Conservation (phyloP, 2,329 filamentous ascomycete genomes). For the Herpotrichia juniperi region DNA sequence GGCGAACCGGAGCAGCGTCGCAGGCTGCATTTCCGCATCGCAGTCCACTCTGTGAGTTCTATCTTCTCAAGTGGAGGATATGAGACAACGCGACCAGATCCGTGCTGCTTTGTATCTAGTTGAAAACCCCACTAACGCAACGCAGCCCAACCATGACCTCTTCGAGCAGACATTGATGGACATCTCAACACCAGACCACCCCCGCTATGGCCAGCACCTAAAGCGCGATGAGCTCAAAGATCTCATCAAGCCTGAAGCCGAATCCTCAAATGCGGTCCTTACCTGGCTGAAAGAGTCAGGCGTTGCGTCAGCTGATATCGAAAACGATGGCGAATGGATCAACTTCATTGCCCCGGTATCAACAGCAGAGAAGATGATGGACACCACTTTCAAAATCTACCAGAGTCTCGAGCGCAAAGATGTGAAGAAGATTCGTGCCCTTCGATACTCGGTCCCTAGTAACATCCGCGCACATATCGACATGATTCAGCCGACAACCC, state of each 20-base stretch:
- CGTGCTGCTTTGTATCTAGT: not conserved
- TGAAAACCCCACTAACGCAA: conserved; percentile 21
- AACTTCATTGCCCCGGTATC: conserved; percentile 60
- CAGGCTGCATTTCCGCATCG: conserved; percentile 47
- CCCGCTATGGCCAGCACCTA: conserved; percentile 67
- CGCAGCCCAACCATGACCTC: conserved; percentile 53
- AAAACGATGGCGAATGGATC: conserved; percentile 66
- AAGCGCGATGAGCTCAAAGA: conserved; percentile 64
- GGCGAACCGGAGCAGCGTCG: conserved; percentile 36
- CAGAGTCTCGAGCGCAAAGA: conserved; percentile 52
- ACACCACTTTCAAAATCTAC: conserved; percentile 64
- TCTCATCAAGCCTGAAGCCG: conserved; percentile 58
- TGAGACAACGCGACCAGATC: not conserved
- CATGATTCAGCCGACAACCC: conserved; percentile 69
- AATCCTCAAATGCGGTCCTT: conserved; percentile 57
- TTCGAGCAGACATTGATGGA: conserved; percentile 66
- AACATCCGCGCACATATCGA: conserved; percentile 61
- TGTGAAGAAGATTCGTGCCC: conserved; percentile 58
- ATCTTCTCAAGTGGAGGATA: not conserved
- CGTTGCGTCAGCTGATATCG: conserved; percentile 53
- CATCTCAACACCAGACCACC: conserved; percentile 65
- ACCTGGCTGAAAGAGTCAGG: conserved; percentile 62
- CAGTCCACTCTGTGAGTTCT: conserved; percentile 43
- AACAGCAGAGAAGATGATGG: conserved; percentile 62
- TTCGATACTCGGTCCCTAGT: conserved; percentile 67